Conservation (phyloP, 2,329 filamentous ascomycete genomes). For the Epichloe uncinata region DNA sequence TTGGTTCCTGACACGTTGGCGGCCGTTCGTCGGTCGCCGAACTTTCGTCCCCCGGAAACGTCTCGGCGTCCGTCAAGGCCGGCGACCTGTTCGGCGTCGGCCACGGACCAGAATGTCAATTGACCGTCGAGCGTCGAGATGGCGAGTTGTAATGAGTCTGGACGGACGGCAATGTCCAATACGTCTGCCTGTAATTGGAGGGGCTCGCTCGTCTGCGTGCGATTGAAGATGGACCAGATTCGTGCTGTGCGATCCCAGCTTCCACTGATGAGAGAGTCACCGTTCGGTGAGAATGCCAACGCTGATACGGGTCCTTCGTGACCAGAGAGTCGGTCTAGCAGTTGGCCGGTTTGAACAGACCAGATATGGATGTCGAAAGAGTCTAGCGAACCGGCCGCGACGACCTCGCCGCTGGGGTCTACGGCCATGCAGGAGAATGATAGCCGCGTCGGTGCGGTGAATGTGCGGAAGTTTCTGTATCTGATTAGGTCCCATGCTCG, state of each 20-base stretch:
- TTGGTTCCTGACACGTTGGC: slow-evolving; percentile 87
- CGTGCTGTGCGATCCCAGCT: slow-evolving; percentile 95
- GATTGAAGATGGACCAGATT: slow-evolving; percentile 88
- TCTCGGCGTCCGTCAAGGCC: slow-evolving; percentile 85
- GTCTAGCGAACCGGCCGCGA: slow-evolving; percentile 88
- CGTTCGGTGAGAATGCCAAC: slow-evolving; percentile 79
- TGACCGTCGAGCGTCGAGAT: slow-evolving; percentile 90
- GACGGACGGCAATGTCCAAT: slow-evolving; percentile 71
- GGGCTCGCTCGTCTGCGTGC: slow-evolving; percentile 90
- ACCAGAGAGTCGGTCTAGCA: slow-evolving; percentile 83
- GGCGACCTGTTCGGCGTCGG: slow-evolving; percentile 73
- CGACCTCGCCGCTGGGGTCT: slow-evolving; percentile 93
- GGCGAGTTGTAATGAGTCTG: slow-evolving; percentile 82
- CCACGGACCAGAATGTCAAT: slow-evolving; percentile 86
- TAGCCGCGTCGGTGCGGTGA: slow-evolving; percentile 80
- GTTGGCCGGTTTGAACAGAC: slow-evolving; percentile 94
- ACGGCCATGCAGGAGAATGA: slow-evolving; percentile 92
- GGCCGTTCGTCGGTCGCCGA: slow-evolving; percentile 77
- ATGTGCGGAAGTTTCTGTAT: slow-evolving; percentile 94
- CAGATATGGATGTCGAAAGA: slow-evolving; percentile 97
- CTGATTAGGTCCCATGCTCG: slow-evolving; percentile 92
- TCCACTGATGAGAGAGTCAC: slow-evolving; percentile 70
- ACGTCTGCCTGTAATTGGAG: slow-evolving; percentile 87
- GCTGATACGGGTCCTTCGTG: slow-evolving; percentile 90
- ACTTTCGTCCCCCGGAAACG: slow-evolving; percentile 85